Evolutionary conservation across 768 basidiomycete genomes (phyloP), one percentile per base, ranked within the genome.

Genomic region (Multifurca ochricompacta): DNA sequence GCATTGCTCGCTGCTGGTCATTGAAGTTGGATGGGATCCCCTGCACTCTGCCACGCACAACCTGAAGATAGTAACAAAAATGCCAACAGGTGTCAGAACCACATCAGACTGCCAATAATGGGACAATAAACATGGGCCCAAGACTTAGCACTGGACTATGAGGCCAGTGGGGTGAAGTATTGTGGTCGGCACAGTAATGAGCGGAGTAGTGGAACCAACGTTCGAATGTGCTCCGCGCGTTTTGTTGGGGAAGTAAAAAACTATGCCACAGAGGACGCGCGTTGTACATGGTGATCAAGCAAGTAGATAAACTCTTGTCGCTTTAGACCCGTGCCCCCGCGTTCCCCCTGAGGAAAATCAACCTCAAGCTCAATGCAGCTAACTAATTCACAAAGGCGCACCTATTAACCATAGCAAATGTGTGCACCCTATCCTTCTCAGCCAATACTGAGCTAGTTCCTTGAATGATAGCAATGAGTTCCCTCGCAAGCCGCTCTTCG

Each of bases 361-460:
- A 32, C 7, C 18, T 18, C 14, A 18, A 34, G 25, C 9, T 48
- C 3, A 6, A 19, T 19, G 30, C 21, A 25, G 10, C 16, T 14
- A 45, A 13, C 8, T 13, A 18, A 19, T 9, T n/a, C 8, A 11
- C 13, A 19, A 10, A 18, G 10, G 73, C 85, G 55, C 51, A 87
- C 88, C 87, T 81, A 66, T 88, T 88, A 27, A 85, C 76, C 76
- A 86, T 84, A 1, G 86, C 91, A 51, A 78, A 62, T 60, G 73
- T 78, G 64, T 92, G 91, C 37, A 77, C 63, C 43, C 79, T 75
- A 58, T 73, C 70, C 68, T 90, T 85, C 67, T 77, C 76, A 46
- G 73, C 75, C 54, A 89, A 65, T 30, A 80, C 83, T 16, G 72
- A 65, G 40, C 79, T 80, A 4, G 77, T 75, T 16, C 81, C 81